A percentile compares a stretch with the other conserved stretches of the same genome.
phyloP scores from a whole-genome alignment of 805 yeast genomes.

The Hanseniaspora thailandica region DNA sequence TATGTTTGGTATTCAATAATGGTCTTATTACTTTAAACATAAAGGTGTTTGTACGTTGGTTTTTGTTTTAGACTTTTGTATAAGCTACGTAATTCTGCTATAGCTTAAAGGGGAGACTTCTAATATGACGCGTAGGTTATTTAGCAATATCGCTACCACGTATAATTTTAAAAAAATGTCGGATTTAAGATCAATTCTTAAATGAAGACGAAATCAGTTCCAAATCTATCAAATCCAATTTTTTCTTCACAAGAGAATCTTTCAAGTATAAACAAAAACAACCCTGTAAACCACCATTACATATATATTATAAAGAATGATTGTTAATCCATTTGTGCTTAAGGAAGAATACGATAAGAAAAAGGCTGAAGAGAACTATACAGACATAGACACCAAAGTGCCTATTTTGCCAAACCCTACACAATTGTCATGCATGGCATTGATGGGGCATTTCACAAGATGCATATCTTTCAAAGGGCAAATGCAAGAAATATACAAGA shows the following conservation, averaged over 20 bases:
- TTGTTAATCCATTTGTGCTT: neutral
- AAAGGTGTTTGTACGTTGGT: neutral
- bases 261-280: too few species aligned
- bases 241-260: too few species aligned
- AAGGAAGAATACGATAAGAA: constrained; percentile 3
- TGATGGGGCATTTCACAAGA: constrained; percentile 57
- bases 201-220: too few species aligned
- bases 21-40: neutral
- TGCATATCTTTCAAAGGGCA: constrained; percentile 92
- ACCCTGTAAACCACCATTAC: too few species aligned
- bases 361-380: neutral
- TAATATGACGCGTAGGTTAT: too few species aligned
- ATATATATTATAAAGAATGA: neutral
- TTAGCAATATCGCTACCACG: too few species aligned
- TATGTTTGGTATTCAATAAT: neutral
- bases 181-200: too few species aligned
- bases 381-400: constrained; percentile 5
- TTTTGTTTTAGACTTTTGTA: too few species aligned
- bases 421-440: constrained; percentile 7
- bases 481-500: constrained; percentile 67
- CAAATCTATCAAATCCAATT: too few species aligned
- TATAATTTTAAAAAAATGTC: too few species aligned
- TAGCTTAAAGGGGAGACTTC: too few species aligned
- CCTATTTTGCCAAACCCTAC: constrained; percentile 12
- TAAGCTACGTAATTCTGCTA: too few species aligned